These are phyloP conservation scores for Penicillium canescens DNA, from an alignment of 495 filamentous ascomycete genomes.

Conservation along the genomic window DNA sequence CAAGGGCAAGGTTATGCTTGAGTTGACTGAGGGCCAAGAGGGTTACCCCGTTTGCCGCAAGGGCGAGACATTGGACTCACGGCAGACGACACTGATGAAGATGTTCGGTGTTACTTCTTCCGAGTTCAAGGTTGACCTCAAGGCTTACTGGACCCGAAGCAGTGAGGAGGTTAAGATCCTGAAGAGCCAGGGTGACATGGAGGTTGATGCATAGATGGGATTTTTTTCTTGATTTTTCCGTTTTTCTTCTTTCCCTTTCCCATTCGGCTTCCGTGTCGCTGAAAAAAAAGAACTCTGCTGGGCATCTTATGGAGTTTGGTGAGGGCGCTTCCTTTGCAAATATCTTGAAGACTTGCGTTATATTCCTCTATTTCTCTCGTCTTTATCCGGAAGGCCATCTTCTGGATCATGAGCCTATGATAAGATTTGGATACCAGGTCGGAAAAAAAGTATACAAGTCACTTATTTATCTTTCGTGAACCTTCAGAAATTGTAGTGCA, in stretches of 20 bases:
- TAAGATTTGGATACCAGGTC: constrained; percentile 33
- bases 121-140: constrained; percentile 79
- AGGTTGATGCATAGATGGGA: constrained; percentile 38
- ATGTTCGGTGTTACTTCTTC: constrained; percentile 85
- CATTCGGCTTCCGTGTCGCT: constrained; percentile 15
- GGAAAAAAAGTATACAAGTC: constrained; percentile 22
- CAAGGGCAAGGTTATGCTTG: constrained; percentile 84
- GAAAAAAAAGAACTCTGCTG: constrained; percentile 34
- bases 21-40: constrained; percentile 66
- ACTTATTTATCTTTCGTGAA: not conserved
- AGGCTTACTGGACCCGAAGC: constrained; percentile 58
- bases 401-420: constrained; percentile 40
- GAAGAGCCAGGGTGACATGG: constrained; percentile 40
- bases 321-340: constrained; percentile 34
- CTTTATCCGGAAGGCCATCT: constrained; percentile 21
- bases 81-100: constrained; percentile 92
- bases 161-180: constrained; percentile 43
- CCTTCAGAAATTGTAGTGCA: constrained; percentile 2
- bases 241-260: constrained; percentile 20
- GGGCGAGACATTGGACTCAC: constrained; percentile 78
- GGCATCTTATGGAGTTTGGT: constrained; percentile 42
- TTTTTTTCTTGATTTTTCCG: constrained; percentile 7
- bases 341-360: constrained; percentile 25
- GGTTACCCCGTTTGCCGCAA: constrained; percentile 75
- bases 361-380: constrained; percentile 20